Conservation (phyloP, 306 rosid species). For the Echinosophora koreensis region DNA sequence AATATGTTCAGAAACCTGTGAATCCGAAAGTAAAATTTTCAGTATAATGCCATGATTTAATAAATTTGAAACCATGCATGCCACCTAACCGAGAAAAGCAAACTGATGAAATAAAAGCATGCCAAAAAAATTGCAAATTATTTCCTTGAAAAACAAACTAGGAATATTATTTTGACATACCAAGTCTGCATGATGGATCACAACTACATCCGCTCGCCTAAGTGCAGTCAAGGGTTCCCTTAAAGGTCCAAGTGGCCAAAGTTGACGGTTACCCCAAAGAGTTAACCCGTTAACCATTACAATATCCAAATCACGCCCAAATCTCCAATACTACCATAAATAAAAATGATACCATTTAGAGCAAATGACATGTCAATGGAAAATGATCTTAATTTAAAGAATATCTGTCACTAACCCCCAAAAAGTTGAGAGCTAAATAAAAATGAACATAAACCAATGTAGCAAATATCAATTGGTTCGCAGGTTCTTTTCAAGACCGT, state of each 20-base stretch:
- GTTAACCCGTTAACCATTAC: constrained; percentile 88
- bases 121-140: background rate
- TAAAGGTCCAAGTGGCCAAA: constrained; percentile 87
- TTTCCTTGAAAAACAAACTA: background rate
- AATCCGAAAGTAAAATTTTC: constrained; percentile 49
- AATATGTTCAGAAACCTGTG: constrained; percentile 74
- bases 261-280: constrained; percentile 75
- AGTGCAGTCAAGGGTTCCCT: constrained; percentile 86
- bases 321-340: constrained; percentile 86
- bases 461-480: constrained; percentile 9
- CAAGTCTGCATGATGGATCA: constrained; percentile 86
- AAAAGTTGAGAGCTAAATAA: constrained; percentile 31
- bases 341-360: constrained; percentile 42
- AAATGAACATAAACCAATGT: constrained; percentile 33
- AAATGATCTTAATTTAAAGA: background rate
- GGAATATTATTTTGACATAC: constrained; percentile 49
- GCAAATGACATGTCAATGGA: background rate
- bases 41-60: constrained; percentile 13
- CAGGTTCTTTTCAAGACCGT: constrained; percentile 6
- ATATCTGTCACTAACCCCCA: constrained; percentile 7
- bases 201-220: constrained; percentile 71
- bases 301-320: constrained; percentile 84
- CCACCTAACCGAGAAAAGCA: background rate
- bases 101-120: constrained; percentile 29
- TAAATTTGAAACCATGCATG: constrained; percentile 1